A percentile compares a stretch with the other conserved stretches of the same genome.
Conservation (phyloP, 305 asterid genomes). For the Fraxinus velutina region DNA sequence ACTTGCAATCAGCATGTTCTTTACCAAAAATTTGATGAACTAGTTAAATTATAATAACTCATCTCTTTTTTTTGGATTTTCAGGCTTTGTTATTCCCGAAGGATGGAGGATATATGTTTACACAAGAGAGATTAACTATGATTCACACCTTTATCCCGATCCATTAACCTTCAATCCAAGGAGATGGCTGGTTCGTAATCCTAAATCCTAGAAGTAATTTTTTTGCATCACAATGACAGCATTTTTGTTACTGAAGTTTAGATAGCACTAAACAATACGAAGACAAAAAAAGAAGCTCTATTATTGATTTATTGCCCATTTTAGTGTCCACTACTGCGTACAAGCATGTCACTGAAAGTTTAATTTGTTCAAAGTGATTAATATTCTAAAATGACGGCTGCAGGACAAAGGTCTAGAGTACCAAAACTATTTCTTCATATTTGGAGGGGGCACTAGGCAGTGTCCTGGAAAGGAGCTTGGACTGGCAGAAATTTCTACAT, state of each 20-base stretch:
- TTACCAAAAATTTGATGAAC: neutral
- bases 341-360: neutral
- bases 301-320: neutral
- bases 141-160: slow-evolving; percentile 72
- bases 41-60: slow-evolving; percentile 8
- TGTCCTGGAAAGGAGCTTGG: slow-evolving; percentile 99
- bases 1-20: neutral
- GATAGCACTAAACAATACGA: neutral
- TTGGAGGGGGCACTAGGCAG: slow-evolving; percentile 96
- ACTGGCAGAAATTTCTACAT: slow-evolving; percentile 86
- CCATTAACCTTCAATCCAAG: slow-evolving; percentile 87
- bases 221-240: neutral
- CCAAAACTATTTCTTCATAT: slow-evolving; percentile 69
- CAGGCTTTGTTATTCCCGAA: slow-evolving; percentile 79
- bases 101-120: slow-evolving; percentile 99
- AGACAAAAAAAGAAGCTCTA: neutral
- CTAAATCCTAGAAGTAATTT: neutral
- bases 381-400: slow-evolving; percentile 10
- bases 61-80: slow-evolving; percentile 17
- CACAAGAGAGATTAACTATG: slow-evolving; percentile 94
- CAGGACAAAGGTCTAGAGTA: slow-evolving; percentile 75
- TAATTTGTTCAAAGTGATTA: neutral
- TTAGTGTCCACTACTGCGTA: neutral
- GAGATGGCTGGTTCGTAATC: slow-evolving; percentile 94
- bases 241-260: neutral